Evolutionary conservation across 2,329 filamentous ascomycete genomes (phyloP), one percentile per base, ranked within the genome.

Genomic region (Penicillium occitanis): DNA sequence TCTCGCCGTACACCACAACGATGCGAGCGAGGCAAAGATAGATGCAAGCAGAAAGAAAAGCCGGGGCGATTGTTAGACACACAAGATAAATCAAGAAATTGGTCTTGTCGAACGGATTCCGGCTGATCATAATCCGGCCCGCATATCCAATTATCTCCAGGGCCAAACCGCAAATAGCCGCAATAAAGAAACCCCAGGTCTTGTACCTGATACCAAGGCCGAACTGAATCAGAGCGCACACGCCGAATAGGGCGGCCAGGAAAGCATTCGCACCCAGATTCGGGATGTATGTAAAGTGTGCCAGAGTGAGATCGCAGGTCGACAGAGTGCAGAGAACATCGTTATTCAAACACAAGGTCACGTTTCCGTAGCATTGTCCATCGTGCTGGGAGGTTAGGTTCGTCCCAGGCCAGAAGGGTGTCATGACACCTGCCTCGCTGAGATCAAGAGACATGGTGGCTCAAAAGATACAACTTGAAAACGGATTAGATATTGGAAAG

Each of bases 311-410:
- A 33, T 28, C 22, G 11, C 60, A 62, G 11, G 44, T 62, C 3
- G 19, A 28, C 13, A 62, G 42, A n/a, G 30, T 51, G 28, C 60
- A 62, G 46, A 48, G 44, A 48, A 48, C 19, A 25, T 48, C 44
- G 19, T 25, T 48, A n/a, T 48, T 48, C 44, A 48, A 25, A 22
- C 44, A 48, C 2, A 48, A 25, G 19, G 58, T 61, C 5, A 61
- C 58, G 28, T 61, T 61, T 48, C 58, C 58, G n/a, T 48, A 61
- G 58, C 58, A 61, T 61, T 61, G 40, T 10, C 42, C 42, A 30
- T 61, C 14, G 48, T 61, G 58, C 42, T 61, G 13, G 35, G 58
- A 61, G 22, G 58, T 61, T n/a, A 61, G 58, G 40, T 61, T 61
- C 40, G 58, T 61, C 1, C 58, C 58, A 11, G 58, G 58, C 58